Conservation (phyloP, 495 filamentous ascomycete genomes). For the Tetracladium setigerum region DNA sequence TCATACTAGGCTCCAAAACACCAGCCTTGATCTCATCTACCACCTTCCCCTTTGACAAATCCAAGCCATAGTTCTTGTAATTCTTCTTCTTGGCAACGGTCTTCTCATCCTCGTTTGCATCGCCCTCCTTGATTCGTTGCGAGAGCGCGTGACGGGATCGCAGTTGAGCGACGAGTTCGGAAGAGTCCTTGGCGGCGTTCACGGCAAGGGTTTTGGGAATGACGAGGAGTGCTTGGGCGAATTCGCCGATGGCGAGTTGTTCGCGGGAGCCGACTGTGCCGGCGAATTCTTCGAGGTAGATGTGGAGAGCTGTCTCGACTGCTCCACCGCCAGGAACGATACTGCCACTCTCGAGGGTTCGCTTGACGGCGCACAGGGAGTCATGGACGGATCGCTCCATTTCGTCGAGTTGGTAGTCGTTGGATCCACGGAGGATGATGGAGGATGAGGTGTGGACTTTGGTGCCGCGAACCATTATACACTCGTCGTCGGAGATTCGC, state of each 20-base stretch:
- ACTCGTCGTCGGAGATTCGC: conserved; percentile 97
- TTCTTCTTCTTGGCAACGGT: conserved; percentile 84
- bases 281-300: conserved; percentile 99
- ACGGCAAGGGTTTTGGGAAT: conserved; percentile 96
- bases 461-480: conserved; percentile 93
- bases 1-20: conserved; percentile 94
- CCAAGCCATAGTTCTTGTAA: conserved; percentile 96
- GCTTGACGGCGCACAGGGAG: conserved; percentile 92
- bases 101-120: conserved; percentile 80
- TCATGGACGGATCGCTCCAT: conserved; percentile 99
- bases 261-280: conserved; percentile 95
- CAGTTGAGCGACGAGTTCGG: conserved; percentile 91
- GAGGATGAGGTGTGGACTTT: conserved; percentile 90
- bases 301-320: conserved; percentile 97
- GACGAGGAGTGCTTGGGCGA: conserved; percentile 86
- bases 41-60: conserved; percentile 83
- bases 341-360: conserved; percentile 91
- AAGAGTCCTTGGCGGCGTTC: conserved; percentile 93
- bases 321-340: conserved; percentile 96
- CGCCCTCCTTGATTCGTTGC: conserved; percentile 77
- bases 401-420: conserved; percentile 96
- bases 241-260: conserved; percentile 96
- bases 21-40: conserved; percentile 91
- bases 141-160: conserved; percentile 90
- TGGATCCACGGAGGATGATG: conserved; percentile 91